Evolutionary conservation across 2,329 filamentous ascomycete genomes (phyloP).

Genomic region (Alternaria triticina): DNA sequence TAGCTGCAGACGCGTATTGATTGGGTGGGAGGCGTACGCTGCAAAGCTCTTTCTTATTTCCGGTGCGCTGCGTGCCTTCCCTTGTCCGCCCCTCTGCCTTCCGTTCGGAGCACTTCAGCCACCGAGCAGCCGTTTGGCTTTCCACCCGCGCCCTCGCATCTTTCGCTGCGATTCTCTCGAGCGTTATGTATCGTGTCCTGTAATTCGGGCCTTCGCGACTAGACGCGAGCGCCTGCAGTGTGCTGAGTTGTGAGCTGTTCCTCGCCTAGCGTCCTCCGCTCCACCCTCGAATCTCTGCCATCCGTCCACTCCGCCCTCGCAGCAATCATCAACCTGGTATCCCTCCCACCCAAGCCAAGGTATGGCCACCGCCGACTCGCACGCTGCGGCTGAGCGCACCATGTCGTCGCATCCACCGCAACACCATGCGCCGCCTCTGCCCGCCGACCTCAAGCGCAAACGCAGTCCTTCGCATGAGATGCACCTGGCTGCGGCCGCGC

Average conservation of each 20-base stretch:
- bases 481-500: conserved; percentile 39
- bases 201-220: conserved; percentile 11
- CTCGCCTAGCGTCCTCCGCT: conserved; percentile 27
- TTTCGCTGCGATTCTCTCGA: not conserved
- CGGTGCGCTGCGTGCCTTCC: conserved; percentile 8
- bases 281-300: conserved; percentile 24
- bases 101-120: conserved; percentile 7
- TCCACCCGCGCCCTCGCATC: not conserved
- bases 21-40: conserved; percentile 30
- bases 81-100: conserved; percentile 4
- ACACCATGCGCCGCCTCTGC: conserved; percentile 28
- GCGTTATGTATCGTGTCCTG: conserved; percentile 7
- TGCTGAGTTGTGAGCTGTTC: conserved; percentile 10
- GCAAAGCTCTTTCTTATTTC: conserved; percentile 25
- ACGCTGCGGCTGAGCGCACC: conserved; percentile 23
- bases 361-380: conserved; percentile 36
- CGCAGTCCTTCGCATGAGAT: conserved; percentile 51
- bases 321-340: conserved; percentile 19
- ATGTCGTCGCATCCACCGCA: conserved; percentile 30
- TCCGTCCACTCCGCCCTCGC: conserved; percentile 20
- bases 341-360: conserved; percentile 18
- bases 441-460: conserved; percentile 55
- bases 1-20: conserved; percentile 3
- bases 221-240: conserved; percentile 5
- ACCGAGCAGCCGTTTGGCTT: conserved; percentile 9